phyloP scores from a whole-genome alignment of 768 basidiomycete genomes.

The Candolleomyces efflorescens region DNA sequence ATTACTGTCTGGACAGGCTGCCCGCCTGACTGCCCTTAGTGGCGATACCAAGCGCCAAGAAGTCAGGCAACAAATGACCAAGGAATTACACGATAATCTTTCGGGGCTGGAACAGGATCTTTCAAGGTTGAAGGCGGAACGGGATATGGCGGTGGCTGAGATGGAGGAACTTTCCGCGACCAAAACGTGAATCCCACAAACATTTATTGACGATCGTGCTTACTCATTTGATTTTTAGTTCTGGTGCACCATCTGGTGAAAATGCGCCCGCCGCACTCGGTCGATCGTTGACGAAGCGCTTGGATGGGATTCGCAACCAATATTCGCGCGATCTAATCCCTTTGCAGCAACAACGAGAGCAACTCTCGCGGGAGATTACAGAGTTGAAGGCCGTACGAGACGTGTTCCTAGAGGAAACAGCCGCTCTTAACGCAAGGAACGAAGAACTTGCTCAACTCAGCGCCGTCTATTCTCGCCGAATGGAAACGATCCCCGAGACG shows the following conservation, averaged over 20 bases:
- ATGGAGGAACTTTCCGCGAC: slow-evolving; percentile 82
- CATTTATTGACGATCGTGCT: slow-evolving; percentile 3
- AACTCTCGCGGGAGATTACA: slow-evolving; percentile 70
- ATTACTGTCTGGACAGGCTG: slow-evolving; percentile 86
- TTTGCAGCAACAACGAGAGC: slow-evolving; percentile 78
- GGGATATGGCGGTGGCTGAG: slow-evolving; percentile 90
- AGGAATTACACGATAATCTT: slow-evolving; percentile 74
- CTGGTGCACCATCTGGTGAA: slow-evolving; percentile 21
- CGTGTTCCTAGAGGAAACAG: slow-evolving; percentile 86
- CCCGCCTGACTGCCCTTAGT: slow-evolving; percentile 77
- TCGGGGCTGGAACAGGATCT: slow-evolving; percentile 80
- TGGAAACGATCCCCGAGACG: slow-evolving; percentile 50
- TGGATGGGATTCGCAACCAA: slow-evolving; percentile 83
- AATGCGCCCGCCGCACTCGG: slow-evolving; percentile 44
- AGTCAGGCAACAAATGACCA: slow-evolving; percentile 70
- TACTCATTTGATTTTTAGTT: slow-evolving; percentile 13
- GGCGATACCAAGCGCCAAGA: slow-evolving; percentile 78
- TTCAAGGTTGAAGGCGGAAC: slow-evolving; percentile 81
- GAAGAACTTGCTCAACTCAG: slow-evolving; percentile 90
- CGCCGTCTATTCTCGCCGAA: slow-evolving; percentile 73
- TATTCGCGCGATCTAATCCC: slow-evolving; percentile 86
- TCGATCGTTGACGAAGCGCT: slow-evolving; percentile 75
- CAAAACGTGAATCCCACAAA: slow-evolving; percentile 51
- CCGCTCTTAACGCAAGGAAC: slow-evolving; percentile 85
- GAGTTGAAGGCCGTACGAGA: slow-evolving; percentile 88